phyloP scores from a whole-genome alignment of 331 rosid genomes.

The Pyrus hybrid region DNA sequence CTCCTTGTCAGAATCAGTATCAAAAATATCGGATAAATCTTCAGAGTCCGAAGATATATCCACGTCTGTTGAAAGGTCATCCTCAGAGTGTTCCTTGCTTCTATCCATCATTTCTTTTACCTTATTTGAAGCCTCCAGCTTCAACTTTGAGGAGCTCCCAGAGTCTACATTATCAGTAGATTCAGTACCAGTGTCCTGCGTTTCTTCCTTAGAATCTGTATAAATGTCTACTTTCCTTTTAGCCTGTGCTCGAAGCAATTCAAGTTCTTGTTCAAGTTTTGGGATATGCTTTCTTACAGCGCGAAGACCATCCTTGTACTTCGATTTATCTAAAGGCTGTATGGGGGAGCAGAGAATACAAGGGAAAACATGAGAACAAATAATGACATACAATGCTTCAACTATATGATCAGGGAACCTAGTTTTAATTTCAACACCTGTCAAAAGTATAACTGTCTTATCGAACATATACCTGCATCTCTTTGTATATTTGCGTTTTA shows the following conservation, averaged over 20 bases:
- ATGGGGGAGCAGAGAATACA: slow-evolving; percentile 5
- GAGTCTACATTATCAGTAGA: slow-evolving; percentile 11
- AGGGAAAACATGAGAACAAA: not conserved
- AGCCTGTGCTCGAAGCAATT: slow-evolving; percentile 58
- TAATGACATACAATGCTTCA: not conserved
- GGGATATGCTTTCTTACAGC: slow-evolving; percentile 80
- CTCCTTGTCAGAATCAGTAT: slow-evolving; percentile 59
- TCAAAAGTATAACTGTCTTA: not conserved
- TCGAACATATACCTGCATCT: not conserved
- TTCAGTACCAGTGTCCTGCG: slow-evolving; percentile 22
- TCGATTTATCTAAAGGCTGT: slow-evolving; percentile 95
- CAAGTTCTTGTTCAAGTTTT: slow-evolving; percentile 71
- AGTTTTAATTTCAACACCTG: not conserved
- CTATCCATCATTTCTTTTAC: slow-evolving; percentile 23
- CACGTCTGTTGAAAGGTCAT: slow-evolving; percentile 34
- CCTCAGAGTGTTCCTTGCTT: slow-evolving; percentile 25
- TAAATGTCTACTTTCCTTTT: slow-evolving; percentile 27
- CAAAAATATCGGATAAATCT: slow-evolving; percentile 64
- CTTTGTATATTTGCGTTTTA: not conserved
- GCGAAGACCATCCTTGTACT: slow-evolving; percentile 70
- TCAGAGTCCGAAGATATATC: slow-evolving; percentile 51
- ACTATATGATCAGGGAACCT: not conserved
- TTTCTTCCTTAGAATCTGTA: slow-evolving; percentile 26
- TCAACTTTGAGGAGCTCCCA: slow-evolving; percentile 24
- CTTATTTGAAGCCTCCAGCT: slow-evolving; percentile 25